phyloP scores from a whole-genome alignment of 192 early-diverging fungal genomes.

The Linnemannia schmuckeri region DNA sequence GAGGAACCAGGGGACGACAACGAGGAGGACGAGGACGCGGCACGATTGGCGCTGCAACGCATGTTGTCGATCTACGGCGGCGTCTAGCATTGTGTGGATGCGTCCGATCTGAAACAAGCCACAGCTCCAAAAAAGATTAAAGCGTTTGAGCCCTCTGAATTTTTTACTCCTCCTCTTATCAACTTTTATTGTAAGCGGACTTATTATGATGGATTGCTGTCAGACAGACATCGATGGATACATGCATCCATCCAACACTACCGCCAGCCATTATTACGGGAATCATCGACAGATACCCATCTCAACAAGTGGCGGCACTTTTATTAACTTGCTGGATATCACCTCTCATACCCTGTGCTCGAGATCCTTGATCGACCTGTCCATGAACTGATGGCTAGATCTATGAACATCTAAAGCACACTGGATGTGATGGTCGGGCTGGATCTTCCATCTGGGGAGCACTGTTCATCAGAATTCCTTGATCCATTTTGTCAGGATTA shows the following conservation, averaged over 20 bases:
- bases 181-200: background rate
- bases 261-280: background rate
- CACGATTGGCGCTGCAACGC: conserved; percentile 15
- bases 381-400: background rate
- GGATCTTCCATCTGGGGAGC: background rate
- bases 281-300: background rate
- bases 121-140: background rate
- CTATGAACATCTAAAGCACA: background rate
- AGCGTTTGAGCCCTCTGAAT: background rate
- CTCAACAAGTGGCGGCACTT: background rate
- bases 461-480: background rate
- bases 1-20: conserved; percentile 1
- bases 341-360: background rate
- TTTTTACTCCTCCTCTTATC: conserved; percentile 19
- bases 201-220: background rate
- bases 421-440: background rate
- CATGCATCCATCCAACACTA: conserved; percentile 17
- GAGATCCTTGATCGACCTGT: background rate
- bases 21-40: conserved; percentile 24
- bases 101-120: background rate
- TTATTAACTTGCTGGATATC: too few relatives aligned
- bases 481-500: background rate
- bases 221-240: background rate
- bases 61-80: conserved; percentile 18
- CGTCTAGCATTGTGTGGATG: background rate